Evolutionary conservation across 495 filamentous ascomycete genomes (phyloP).

Genomic region (Podospora pseudopauciseta): DNA sequence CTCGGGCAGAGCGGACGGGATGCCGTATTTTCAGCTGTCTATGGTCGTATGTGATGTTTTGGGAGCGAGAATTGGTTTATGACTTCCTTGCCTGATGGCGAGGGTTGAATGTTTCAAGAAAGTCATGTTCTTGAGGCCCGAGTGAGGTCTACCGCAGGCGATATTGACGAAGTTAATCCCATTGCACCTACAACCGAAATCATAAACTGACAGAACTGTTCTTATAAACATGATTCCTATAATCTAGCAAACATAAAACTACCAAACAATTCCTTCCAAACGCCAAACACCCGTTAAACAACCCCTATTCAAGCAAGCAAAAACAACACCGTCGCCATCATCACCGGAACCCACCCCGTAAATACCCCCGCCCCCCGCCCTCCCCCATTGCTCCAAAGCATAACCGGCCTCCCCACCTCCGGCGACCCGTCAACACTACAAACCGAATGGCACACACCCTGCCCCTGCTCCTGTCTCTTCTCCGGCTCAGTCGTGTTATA

Average conservation of each 20-base stretch:
- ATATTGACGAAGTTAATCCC: background rate
- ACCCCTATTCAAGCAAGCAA: background rate
- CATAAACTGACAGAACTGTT: background rate
- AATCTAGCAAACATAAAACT: background rate
- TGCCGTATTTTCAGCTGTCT: conserved; percentile 28
- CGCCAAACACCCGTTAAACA: background rate
- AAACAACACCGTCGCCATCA: conserved; percentile 10
- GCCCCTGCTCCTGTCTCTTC: conserved; percentile 6
- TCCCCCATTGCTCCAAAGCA: conserved; percentile 41
- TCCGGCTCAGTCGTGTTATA: conserved; percentile 53
- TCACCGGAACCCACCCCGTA: conserved; percentile 14
- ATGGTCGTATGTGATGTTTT: conserved; percentile 1
- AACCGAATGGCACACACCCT: conserved; percentile 35
- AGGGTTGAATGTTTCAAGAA: background rate
- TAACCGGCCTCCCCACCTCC: conserved; percentile 39
- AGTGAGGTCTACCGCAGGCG: no score
- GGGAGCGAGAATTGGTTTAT: background rate
- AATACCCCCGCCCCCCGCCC: conserved; percentile 9
- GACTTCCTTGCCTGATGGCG: background rate
- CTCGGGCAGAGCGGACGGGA: conserved; percentile 53
- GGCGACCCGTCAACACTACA: conserved; percentile 50
- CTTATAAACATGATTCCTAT: background rate
- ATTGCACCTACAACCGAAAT: background rate
- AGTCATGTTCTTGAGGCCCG: no score
- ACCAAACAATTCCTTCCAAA: background rate